Percentiles rank a stretch among this genome's conserved stretches.
Conservation (phyloP, 139 green algal species). For the Edaphochlamys debaryana region DNA sequence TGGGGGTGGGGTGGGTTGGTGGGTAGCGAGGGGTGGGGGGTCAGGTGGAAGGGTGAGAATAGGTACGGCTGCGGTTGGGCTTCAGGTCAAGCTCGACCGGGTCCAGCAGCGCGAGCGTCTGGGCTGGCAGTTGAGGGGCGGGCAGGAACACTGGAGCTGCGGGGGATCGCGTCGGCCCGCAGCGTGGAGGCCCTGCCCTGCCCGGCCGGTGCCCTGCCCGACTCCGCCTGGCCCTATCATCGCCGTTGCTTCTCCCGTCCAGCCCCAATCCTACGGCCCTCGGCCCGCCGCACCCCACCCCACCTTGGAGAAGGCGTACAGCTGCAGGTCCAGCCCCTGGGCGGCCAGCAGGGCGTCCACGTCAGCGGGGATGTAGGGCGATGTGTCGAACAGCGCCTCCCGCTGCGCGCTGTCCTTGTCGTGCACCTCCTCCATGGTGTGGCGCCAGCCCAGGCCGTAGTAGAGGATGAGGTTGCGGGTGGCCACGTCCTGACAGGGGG, state of each 20-base stretch:
- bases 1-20: no score
- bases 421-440: slow-evolving; percentile 36
- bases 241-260: no score
- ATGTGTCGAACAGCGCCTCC: slow-evolving; percentile 21
- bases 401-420: slow-evolving; percentile 15
- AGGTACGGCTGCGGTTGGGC: no score
- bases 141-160: no score
- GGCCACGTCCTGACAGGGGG: not conserved
- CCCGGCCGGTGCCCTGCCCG: no score
- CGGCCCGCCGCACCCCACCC: not conserved
- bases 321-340: slow-evolving; percentile 4
- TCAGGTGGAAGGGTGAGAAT: no score
- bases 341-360: not conserved
- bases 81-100: not conserved
- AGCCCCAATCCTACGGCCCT: no score
- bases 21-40: no score
- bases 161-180: no score
- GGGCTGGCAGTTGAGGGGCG: no score
- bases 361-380: slow-evolving; percentile 1
- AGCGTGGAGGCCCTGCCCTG: no score
- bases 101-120: slow-evolving; percentile 21
- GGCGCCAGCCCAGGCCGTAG: slow-evolving; percentile 25
- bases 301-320: slow-evolving; percentile 26
- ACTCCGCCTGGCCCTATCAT: no score
- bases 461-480: slow-evolving; percentile 16